Base-by-base conservation (phyloP, 352 stramenopile genomes). In the Phytophthora sp. region DNA sequence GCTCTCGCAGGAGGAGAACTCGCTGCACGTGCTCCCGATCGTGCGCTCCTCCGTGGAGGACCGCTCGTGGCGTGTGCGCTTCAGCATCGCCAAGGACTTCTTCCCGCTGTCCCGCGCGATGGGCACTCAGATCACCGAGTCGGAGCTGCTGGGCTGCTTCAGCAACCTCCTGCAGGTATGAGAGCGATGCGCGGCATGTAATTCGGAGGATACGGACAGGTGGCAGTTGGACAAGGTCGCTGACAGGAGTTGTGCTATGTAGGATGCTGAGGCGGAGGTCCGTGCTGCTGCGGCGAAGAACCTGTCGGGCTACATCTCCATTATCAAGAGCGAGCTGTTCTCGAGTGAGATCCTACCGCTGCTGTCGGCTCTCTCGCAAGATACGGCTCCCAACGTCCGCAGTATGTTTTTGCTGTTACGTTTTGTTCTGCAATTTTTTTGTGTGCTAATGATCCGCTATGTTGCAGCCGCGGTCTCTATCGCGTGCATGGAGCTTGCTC, bases 41-140 rank as follows among this genome's bases (percentile, higher is more conserved):
- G 84, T 94, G 38, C 83, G 85, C 44, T 77, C 72, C 60, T 94
- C 70, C 41, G 82, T 90, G 51, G 91, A 88, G 73, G 90, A 88
- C 68, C 89, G 84, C 63, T 98, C 66, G 77, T 97, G 95, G 95
- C 83, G 94, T 62, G 94, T 98, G 31, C 89, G 95, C 48, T 95
- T 98, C 63, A 97, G 95, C 74, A 87, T 98, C 46, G 88, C 94
- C 15, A 98, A 98, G 75, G 76, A 93, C 30, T 98, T 98, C 66
- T 95, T 90, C 41, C 87, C 87, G 43, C 79, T 94, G 7, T 92
- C 85, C 30, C 74, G 85, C 39, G 82, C 87, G 20, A 95, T 94
- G 74, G 86, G 81, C 52, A 68, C 58, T 35, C 82, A 92, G 67
- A 91, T 91, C 61, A 87, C 78, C 30, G 88, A 97, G 74, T 84